A percentile compares a stretch with the other conserved stretches of the same genome.
These are phyloP conservation scores for Geotrichum bryndzae DNA, from an alignment of 1,139 yeast species.

Conservation along the genomic window DNA sequence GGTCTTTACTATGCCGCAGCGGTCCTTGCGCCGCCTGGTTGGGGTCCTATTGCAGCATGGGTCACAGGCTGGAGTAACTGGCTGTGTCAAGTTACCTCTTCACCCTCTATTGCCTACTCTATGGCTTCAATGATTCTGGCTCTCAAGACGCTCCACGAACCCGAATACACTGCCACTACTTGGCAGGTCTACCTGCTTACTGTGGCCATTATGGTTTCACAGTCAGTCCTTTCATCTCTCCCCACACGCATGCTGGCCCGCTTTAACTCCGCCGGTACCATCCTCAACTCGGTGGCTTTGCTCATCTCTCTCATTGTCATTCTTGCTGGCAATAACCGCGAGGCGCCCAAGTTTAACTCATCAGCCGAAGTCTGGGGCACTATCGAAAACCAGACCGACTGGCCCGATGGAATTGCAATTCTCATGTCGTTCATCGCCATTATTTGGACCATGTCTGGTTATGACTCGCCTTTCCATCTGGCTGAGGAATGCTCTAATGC, in stretches of 20 bases:
- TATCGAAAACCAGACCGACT: conserved; percentile 56
- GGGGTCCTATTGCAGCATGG: conserved; percentile 53
- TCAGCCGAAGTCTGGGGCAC: conserved; percentile 50
- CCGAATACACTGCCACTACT: conserved; percentile 40
- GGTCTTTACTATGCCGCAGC: conserved; percentile 53
- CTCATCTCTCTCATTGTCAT: conserved; percentile 52
- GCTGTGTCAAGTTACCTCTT: conserved; percentile 50
- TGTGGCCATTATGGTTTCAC: conserved; percentile 47
- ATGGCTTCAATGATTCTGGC: conserved; percentile 59
- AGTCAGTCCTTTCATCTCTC: conserved; percentile 37
- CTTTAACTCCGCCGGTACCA: conserved; percentile 50
- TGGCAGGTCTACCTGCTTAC: conserved; percentile 51
- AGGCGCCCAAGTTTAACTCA: conserved; percentile 50
- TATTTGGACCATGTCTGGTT: conserved; percentile 74
- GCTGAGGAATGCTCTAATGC: conserved; percentile 70
- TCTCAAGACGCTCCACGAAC: conserved; percentile 37
- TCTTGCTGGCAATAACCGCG: conserved; percentile 48
- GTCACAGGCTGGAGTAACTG: conserved; percentile 55
- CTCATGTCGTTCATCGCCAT: conserved; percentile 58
- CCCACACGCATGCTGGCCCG: conserved; percentile 53
- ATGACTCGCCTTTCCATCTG: conserved; percentile 68
- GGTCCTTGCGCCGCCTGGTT: conserved; percentile 50
- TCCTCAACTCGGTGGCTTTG: conserved; percentile 45
- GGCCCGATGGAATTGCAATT: conserved; percentile 59
- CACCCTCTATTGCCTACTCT: conserved; percentile 61